These are phyloP conservation scores for Zygoascus meyerae DNA, from an alignment of 1,139 yeast species.

Conservation along the genomic window DNA sequence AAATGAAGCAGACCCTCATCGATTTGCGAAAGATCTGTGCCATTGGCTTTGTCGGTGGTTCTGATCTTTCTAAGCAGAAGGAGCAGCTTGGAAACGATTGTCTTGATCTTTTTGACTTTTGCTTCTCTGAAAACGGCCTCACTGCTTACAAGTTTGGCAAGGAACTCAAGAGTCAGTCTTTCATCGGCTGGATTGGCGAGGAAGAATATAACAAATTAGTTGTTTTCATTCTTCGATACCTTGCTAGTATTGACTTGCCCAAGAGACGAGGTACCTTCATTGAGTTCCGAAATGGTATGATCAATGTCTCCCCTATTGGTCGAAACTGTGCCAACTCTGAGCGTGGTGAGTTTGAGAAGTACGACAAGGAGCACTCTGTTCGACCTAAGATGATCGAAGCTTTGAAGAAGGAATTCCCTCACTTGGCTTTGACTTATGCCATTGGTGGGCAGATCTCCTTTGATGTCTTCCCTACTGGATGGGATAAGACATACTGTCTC, in stretches of 20 bases:
- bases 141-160: conserved; percentile 92
- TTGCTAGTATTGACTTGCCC: conserved; percentile 84
- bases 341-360: conserved; percentile 86
- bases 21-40: conserved; percentile 85
- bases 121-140: conserved; percentile 95
- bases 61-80: conserved; percentile 87
- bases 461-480: conserved; percentile 99
- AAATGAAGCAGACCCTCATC: conserved; percentile 64
- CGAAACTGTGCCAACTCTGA: conserved; percentile 94
- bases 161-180: conserved; percentile 84
- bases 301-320: conserved; percentile 95
- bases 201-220: conserved; percentile 86
- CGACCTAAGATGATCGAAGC: conserved; percentile 82
- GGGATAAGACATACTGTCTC: conserved; percentile 98
- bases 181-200: conserved; percentile 93
- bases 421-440: conserved; percentile 84
- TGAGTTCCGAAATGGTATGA: conserved; percentile 99
- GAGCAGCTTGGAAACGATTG: conserved; percentile 84
- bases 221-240: conserved; percentile 76
- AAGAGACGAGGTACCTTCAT: conserved; percentile 83
- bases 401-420: conserved; percentile 73
- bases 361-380: conserved; percentile 69
- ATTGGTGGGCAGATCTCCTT: conserved; percentile 99
- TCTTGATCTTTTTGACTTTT: conserved; percentile 80
- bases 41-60: conserved; percentile 97